phyloP scores from a whole-genome alignment of 2,329 filamentous ascomycete genomes.

The Sclerotinia sclerotiorum region DNA sequence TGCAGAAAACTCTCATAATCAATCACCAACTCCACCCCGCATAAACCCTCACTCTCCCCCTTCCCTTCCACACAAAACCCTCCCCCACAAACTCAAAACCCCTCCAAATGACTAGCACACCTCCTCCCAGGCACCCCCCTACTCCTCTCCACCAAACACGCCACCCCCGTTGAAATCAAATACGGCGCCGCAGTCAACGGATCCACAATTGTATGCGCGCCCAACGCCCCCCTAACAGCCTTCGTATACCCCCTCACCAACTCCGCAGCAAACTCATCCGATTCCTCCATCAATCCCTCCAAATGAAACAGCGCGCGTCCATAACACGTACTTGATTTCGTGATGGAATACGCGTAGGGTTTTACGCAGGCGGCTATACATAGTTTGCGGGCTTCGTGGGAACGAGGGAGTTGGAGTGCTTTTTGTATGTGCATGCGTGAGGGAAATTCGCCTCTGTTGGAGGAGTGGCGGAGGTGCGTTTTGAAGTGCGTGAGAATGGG shows the following conservation, averaged over 20 bases:
- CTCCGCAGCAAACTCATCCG: conserved; percentile 25
- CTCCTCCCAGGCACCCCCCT: too few species aligned
- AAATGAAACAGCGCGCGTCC: conserved; percentile 19
- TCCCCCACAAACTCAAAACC: background rate
- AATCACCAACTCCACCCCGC: background rate
- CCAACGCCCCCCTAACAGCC: background rate
- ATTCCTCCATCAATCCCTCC: conserved; percentile 22
- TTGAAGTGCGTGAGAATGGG: background rate
- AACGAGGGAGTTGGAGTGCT: background rate
- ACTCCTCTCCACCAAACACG: background rate
- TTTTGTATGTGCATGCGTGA: background rate
- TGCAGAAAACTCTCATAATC: background rate
- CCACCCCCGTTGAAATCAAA: background rate
- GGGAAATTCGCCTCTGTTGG: background rate
- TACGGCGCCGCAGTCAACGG: background rate
- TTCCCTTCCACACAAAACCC: background rate
- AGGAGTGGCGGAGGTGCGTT: background rate
- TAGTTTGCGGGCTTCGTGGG: background rate
- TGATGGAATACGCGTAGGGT: conserved; percentile 6
- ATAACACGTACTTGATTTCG: background rate
- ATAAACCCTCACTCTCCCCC: too few species aligned
- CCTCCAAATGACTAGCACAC: background rate
- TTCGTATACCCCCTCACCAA: conserved; percentile 21
- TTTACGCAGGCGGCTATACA: background rate
- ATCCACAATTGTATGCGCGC: conserved; percentile 1